Conservation (phyloP, 2,329 filamentous ascomycete genomes). For the Colletotrichum sp. region DNA sequence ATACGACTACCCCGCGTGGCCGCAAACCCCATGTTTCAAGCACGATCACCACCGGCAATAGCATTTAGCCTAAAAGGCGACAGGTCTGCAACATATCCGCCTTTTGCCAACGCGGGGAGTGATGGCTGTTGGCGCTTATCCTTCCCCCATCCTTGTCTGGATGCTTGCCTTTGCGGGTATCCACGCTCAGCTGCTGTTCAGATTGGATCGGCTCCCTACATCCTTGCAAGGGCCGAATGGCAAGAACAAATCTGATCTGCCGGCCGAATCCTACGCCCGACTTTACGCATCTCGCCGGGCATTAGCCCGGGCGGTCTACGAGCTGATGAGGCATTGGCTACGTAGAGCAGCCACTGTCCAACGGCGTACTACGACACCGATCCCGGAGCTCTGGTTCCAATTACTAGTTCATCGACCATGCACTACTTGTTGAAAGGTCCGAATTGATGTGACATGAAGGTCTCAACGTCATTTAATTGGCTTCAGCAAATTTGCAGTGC, state of each 20-base stretch:
- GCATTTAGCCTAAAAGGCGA: slow-evolving; percentile 11
- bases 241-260: background rate
- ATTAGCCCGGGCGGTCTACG: background rate
- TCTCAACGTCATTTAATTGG: background rate
- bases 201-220: background rate
- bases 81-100: background rate
- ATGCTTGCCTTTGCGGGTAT: background rate
- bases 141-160: background rate
- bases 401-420: background rate
- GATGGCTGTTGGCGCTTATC: background rate
- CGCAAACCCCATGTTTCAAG: background rate
- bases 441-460: background rate
- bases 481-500: background rate
- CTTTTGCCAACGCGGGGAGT: background rate
- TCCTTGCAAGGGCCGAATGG: background rate
- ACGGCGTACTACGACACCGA: background rate
- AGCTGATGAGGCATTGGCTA: background rate
- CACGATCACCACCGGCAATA: slow-evolving; percentile 6
- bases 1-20: slow-evolving; percentile 14
- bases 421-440: background rate
- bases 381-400: background rate
- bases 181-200: background rate
- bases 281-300: background rate
- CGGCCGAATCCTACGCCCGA: background rate
- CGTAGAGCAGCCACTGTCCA: rapidly evolving